phyloP scores from a whole-genome alignment of 2,329 filamentous ascomycete species.

The Epichloe uncinata region DNA sequence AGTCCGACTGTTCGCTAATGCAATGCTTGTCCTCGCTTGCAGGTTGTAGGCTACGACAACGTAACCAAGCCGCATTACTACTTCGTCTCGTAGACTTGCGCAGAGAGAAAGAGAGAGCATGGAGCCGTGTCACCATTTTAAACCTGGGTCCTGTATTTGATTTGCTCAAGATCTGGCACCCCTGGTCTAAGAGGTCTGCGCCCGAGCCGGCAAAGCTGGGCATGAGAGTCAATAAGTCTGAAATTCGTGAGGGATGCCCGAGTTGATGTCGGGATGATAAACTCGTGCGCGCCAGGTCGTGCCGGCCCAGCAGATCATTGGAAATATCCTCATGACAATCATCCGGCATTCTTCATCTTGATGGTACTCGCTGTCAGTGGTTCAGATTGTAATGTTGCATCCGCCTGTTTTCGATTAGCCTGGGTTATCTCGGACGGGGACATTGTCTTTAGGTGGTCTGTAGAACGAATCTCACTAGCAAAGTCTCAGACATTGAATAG shows the following conservation, averaged over 20 bases:
- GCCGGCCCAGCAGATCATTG: neutral
- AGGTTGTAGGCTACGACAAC: too few species aligned
- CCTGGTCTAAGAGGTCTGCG: neutral
- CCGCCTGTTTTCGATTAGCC: neutral
- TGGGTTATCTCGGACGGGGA: neutral
- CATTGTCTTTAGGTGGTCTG: neutral
- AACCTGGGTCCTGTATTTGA: neutral
- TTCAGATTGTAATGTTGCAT: neutral
- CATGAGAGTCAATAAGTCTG: neutral
- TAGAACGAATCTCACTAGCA: neutral
- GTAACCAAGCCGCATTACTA: neutral
- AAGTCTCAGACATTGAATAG: neutral
- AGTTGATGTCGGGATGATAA: neutral
- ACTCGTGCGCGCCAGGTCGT: neutral
- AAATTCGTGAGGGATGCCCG: neutral
- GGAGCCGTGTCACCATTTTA: neutral
- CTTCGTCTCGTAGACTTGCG: neutral
- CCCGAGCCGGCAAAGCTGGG: neutral
- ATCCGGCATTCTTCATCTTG: neutral
- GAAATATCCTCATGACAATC: neutral
- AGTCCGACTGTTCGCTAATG: neutral
- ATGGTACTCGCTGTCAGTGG: neutral
- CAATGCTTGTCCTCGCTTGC: neutral
- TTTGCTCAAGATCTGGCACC: neutral
- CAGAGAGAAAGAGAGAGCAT: neutral